Percentiles rank a stretch among this genome's conserved stretches.
Conservation (phyloP, 2,329 filamentous ascomycete genomes). For the Madurella fahalii region DNA sequence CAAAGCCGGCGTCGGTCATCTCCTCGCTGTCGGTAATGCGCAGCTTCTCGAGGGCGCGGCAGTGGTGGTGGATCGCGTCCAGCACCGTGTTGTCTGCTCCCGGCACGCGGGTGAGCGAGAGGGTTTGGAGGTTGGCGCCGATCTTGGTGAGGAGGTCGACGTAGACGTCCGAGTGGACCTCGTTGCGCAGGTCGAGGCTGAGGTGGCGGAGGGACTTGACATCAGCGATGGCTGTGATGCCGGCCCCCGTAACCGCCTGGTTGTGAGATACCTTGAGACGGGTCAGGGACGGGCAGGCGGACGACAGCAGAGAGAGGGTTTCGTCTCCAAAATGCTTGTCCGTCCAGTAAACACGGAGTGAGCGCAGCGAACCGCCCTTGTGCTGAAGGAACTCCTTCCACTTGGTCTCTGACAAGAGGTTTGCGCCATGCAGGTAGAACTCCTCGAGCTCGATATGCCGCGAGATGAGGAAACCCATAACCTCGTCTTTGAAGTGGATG, state of each 20-base stretch:
- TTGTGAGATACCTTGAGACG: constrained; percentile 81
- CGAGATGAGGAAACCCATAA: constrained; percentile 74
- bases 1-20: constrained; percentile 72
- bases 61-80: constrained; percentile 65
- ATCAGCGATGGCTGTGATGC: constrained; percentile 60
- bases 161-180: constrained; percentile 55
- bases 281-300: constrained; percentile 62
- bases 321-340: constrained; percentile 77
- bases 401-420: constrained; percentile 70
- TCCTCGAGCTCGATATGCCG: constrained; percentile 65
- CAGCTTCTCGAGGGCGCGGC: constrained; percentile 66
- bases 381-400: constrained; percentile 68
- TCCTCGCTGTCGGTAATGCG: constrained; percentile 73
- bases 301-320: constrained; percentile 57
- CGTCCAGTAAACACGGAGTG: constrained; percentile 75
- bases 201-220: constrained; percentile 67
- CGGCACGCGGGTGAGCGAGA: constrained; percentile 69
- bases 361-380: constrained; percentile 61
- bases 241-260: constrained; percentile 63
- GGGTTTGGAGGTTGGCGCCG: constrained; percentile 65
- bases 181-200: constrained; percentile 62
- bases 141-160: constrained; percentile 57
- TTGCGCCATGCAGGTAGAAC: constrained; percentile 78
- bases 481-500: constrained; percentile 85
- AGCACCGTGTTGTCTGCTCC: constrained; percentile 67